These are phyloP conservation scores for Dicorynia guianensis DNA, from an alignment of 306 rosid species.

Conservation along the genomic window DNA sequence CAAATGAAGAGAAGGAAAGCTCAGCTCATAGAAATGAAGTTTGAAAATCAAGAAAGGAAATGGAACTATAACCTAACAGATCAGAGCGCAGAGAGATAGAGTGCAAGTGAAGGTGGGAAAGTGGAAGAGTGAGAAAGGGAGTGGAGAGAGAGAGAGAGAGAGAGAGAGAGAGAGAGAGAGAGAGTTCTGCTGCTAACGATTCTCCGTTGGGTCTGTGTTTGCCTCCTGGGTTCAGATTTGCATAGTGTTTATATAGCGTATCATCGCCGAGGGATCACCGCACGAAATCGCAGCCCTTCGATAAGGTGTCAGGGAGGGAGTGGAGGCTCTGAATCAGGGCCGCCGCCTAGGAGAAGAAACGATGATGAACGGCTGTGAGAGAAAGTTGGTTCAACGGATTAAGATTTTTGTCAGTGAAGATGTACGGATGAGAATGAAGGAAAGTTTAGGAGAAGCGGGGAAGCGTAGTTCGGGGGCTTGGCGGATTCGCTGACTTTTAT, in stretches of 20 bases:
- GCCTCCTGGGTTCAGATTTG: conserved; percentile 10
- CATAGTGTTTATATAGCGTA: background rate
- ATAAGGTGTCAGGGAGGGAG: conserved; percentile 6
- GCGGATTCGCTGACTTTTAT: no score
- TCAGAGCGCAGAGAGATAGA: conserved; percentile 17
- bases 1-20: no score
- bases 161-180: background rate
- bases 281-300: conserved; percentile 38
- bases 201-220: conserved; percentile 1
- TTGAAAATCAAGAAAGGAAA: background rate
- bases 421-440: background rate
- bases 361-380: background rate
- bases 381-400: background rate
- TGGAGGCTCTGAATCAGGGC: background rate
- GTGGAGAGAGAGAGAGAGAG: background rate
- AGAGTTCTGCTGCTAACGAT: no score
- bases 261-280: background rate
- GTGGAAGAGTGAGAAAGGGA: background rate
- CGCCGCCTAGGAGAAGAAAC: background rate
- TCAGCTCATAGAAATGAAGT: background rate
- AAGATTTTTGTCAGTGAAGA: conserved; percentile 9
- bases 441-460: background rate
- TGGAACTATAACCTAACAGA: background rate
- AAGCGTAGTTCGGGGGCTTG: no score
- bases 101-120: background rate